Base-by-base conservation (phyloP, 805 yeast species). In the Yamadazyma olivae region DNA sequence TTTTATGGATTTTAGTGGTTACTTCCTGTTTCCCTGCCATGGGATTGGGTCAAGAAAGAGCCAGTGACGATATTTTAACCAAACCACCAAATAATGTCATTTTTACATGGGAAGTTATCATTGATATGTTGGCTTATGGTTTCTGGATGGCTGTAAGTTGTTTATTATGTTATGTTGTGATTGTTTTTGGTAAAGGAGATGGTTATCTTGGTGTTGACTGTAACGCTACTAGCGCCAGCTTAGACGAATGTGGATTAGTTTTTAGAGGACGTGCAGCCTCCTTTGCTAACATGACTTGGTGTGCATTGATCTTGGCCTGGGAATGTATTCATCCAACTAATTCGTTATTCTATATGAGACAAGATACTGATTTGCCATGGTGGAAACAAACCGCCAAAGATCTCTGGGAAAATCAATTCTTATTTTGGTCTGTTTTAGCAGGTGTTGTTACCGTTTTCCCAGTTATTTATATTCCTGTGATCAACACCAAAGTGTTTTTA, bases 1-100 rank as follows among this genome's bases (percentile, higher is more conserved):
- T 81, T 6, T 64, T 83, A 47, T 83, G 90, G 90, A 77, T 83
- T 49, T 75, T 83, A 51, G 87, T 83, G 53, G 75, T 82, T 27
- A 83, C 91, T 1, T 80, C 89, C 1, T 81, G 88, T 48, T 81
- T 83, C 70, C 91, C 91, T 29, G 90, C 90, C 15, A 82, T 83
- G 86, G 90, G 91, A 18, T 71, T 83, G 36, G 88, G 88, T 30
- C 70, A 64, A 44, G 70, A 65, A 43, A 55, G 46, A 36, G 71
- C 71, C 12, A 40, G 51, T 31, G 68, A 60, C 23, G 71, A 65
- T 34, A 54, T 64, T 25, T 56, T 66, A 41, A 61, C 60, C 12
- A 47, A 51, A 27, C 64, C 68, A 4, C 71, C 71, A 13, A 59
- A 56, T 37, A 57, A 53, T 29, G 52, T 56, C 13, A 63, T 64